Conservation (phyloP, 306 rosid species). For the Pachyrhizus erosus region DNA sequence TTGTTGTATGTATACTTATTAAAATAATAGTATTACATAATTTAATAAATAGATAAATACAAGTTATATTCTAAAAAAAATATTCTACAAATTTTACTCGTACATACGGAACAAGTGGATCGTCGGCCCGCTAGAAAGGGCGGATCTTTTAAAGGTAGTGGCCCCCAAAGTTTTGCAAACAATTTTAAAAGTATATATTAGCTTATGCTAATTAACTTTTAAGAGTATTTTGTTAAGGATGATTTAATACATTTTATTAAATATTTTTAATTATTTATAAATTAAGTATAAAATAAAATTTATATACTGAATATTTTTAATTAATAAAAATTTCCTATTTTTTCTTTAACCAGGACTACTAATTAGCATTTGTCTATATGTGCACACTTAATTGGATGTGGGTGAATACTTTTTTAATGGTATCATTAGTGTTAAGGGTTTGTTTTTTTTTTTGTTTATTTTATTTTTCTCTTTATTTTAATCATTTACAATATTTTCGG, state of each 20-base stretch:
- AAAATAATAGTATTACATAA: background rate
- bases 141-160: constrained; percentile 13
- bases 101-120: constrained; percentile 4
- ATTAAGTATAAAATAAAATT: background rate
- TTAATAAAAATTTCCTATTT: background rate
- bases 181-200: background rate
- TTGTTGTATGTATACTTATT: background rate
- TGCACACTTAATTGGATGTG: background rate
- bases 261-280: background rate
- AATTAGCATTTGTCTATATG: background rate
- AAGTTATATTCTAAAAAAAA: background rate
- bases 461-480: background rate
- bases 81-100: background rate
- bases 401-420: background rate
- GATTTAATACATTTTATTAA: background rate
- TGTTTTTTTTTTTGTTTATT: no score
- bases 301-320: background rate
- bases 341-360: background rate
- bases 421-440: background rate
- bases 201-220: background rate
- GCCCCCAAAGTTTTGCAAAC: background rate
- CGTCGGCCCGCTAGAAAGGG: background rate
- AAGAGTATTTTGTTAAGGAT: background rate
- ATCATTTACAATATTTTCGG: background rate
- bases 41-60: background rate